Conservation (phyloP, 2,329 filamentous ascomycete genomes). For the Sporothrix phasma region DNA sequence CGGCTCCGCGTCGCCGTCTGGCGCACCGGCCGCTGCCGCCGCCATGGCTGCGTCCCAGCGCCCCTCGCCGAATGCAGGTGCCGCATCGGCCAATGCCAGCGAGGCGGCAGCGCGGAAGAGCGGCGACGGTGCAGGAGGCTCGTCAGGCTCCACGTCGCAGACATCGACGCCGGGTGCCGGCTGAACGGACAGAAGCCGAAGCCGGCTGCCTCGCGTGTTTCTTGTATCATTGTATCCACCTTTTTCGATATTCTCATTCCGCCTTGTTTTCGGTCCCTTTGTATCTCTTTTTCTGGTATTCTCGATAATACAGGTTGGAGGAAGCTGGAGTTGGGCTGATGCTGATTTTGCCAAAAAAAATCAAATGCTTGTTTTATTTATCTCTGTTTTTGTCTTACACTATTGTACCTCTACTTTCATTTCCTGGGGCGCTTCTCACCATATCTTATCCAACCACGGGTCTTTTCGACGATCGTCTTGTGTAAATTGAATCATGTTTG, state of each 20-base stretch:
- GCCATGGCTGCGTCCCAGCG: background rate
- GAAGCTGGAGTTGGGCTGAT: conserved; percentile 10
- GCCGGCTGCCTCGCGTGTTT: background rate
- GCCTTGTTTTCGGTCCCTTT: background rate
- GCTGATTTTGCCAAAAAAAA: conserved; percentile 1
- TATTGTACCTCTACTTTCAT: background rate
- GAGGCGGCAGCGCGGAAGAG: background rate
- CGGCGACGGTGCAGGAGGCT: background rate
- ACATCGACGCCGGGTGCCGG: conserved; percentile 1
- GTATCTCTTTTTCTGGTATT: background rate
- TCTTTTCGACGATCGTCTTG: background rate
- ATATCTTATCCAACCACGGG: background rate
- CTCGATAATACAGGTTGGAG: conserved; percentile 4
- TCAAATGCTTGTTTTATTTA: background rate
- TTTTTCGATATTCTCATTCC: conserved; percentile 6
- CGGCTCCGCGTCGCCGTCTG: background rate
- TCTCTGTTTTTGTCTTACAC: background rate
- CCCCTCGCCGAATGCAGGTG: background rate
- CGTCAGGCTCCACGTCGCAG: conserved; percentile 1
- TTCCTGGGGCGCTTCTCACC: background rate
- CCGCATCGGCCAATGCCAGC: background rate
- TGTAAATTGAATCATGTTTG: too few relatives aligned
- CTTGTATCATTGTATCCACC: background rate
- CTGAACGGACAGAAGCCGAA: background rate
- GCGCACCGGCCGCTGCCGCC: background rate